These are phyloP conservation scores for Saccharomycopsis sp. DNA, from an alignment of 805 yeast genomes.

Conservation along the genomic window DNA sequence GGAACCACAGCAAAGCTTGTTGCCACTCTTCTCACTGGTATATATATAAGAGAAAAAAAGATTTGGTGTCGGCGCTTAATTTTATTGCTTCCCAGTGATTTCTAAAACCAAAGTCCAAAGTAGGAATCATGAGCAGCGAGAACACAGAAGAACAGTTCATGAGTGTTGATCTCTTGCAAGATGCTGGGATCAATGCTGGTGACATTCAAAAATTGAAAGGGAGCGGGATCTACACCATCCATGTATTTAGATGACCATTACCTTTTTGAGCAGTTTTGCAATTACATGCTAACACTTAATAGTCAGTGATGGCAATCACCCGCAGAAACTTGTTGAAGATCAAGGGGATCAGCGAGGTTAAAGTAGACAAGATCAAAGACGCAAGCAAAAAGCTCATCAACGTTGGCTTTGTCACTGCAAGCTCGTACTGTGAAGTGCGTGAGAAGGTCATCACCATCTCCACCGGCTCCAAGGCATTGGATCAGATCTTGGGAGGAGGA, in stretches of 20 bases:
- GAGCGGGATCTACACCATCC: constrained; percentile 59
- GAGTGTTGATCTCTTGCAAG: constrained; percentile 40
- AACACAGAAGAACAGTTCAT: too few relatives aligned
- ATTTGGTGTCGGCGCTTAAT: too few relatives aligned
- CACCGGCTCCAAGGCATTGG: constrained; percentile 65
- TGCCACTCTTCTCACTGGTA: too few relatives aligned
- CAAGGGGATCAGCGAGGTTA: constrained; percentile 66
- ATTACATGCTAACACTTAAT: constrained; percentile 1
- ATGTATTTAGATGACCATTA: constrained; percentile 29
- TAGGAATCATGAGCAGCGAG: too few relatives aligned
- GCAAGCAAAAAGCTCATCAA: constrained; percentile 61
- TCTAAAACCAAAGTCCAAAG: too few relatives aligned
- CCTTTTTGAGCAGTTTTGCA: neutral
- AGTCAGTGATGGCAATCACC: constrained; percentile 51
- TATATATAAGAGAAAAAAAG: too few relatives aligned
- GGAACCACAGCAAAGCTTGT: too few relatives aligned
- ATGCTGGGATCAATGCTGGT: constrained; percentile 61
- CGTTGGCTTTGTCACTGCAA: constrained; percentile 67
- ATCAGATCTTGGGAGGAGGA: constrained; percentile 65
- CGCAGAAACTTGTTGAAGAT: constrained; percentile 55
- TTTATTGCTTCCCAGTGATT: too few relatives aligned
- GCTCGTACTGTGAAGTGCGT: constrained; percentile 56
- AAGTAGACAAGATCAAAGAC: constrained; percentile 67
- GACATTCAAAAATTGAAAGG: constrained; percentile 61
- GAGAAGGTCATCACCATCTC: constrained; percentile 55